These are phyloP conservation scores for Dothideomycetes sp. DNA, from an alignment of 2,329 filamentous ascomycete species.

Conservation along the genomic window DNA sequence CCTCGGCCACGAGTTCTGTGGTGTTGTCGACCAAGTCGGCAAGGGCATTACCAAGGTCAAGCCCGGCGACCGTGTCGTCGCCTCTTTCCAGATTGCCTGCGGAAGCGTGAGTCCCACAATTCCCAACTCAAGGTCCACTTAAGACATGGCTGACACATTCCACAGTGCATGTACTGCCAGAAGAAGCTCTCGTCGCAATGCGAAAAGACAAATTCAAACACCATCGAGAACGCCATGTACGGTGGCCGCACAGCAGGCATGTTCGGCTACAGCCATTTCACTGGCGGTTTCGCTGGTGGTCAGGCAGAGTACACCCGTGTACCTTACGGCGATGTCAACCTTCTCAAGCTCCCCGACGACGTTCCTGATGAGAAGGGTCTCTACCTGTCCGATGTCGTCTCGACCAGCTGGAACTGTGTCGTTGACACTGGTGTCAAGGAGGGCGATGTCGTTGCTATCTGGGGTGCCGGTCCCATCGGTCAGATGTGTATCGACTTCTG, in stretches of 20 bases:
- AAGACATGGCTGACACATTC: background rate
- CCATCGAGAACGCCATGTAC: slow-evolving; percentile 64
- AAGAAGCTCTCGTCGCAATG: slow-evolving; percentile 72
- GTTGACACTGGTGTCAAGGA: slow-evolving; percentile 75
- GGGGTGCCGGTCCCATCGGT: slow-evolving; percentile 80
- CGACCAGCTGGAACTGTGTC: slow-evolving; percentile 72
- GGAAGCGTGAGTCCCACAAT: slow-evolving; percentile 24
- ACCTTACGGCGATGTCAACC: slow-evolving; percentile 69
- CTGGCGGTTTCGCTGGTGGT: slow-evolving; percentile 77
- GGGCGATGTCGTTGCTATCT: slow-evolving; percentile 70
- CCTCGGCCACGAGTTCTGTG: slow-evolving; percentile 45
- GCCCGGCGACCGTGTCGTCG: slow-evolving; percentile 57
- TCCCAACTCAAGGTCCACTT: background rate
- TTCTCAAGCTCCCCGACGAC: slow-evolving; percentile 66
- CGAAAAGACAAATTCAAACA: slow-evolving; percentile 69
- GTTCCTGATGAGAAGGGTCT: slow-evolving; percentile 79
- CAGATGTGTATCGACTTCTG: slow-evolving; percentile 64
- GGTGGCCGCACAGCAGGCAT: slow-evolving; percentile 63
- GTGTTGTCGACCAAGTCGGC: slow-evolving; percentile 40
- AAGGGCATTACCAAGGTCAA: slow-evolving; percentile 34
- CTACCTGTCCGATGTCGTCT: slow-evolving; percentile 71
- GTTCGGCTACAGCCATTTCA: slow-evolving; percentile 58
- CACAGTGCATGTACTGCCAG: slow-evolving; percentile 63
- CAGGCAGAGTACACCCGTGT: slow-evolving; percentile 83
- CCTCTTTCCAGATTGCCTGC: slow-evolving; percentile 74